Evolutionary conservation across 805 yeast genomes (phyloP).

Genomic region (Torulaspora indica): DNA sequence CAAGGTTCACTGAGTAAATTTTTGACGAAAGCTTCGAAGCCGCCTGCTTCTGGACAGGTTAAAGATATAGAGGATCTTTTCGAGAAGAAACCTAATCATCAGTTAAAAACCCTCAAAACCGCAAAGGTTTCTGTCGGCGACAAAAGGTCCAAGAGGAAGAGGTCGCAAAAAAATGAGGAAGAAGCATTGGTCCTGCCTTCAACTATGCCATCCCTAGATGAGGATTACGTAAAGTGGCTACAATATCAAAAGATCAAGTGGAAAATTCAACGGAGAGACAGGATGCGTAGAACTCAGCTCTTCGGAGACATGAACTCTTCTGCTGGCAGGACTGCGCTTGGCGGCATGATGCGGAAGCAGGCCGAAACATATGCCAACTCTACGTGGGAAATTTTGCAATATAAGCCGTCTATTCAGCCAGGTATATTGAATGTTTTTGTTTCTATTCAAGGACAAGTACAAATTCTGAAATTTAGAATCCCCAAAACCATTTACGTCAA

Average conservation of each 20-base stretch:
- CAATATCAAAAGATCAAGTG: conserved; percentile 81
- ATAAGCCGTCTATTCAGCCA: conserved; percentile 51
- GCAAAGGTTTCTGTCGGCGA: conserved; percentile 40
- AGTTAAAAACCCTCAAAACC: conserved; percentile 24
- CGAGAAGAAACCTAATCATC: conserved; percentile 19
- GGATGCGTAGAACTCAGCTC: conserved; percentile 64
- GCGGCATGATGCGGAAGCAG: conserved; percentile 65
- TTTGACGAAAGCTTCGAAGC: conserved; percentile 45
- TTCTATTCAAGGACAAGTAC: conserved; percentile 64
- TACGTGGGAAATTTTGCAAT: conserved; percentile 82
- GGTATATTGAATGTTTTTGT: conserved; percentile 79
- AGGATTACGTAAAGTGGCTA: conserved; percentile 65
- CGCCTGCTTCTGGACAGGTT: conserved; percentile 39
- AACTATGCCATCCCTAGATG: conserved; percentile 54
- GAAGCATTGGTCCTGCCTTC: conserved; percentile 43
- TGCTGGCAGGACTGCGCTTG: conserved; percentile 56
- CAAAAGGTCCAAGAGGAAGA: conserved; percentile 31
- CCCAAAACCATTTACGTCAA: conserved; percentile 71
- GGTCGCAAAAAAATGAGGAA: conserved; percentile 41
- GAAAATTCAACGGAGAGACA: conserved; percentile 68
- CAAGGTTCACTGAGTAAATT: conserved; percentile 63
- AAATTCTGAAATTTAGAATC: conserved; percentile 64
- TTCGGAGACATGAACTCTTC: conserved; percentile 64
- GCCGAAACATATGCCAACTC: conserved; percentile 74
- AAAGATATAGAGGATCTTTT: conserved; percentile 78